Base-by-base conservation (phyloP, 768 basidiomycete genomes). In the Hysterangium stoloniferum region DNA sequence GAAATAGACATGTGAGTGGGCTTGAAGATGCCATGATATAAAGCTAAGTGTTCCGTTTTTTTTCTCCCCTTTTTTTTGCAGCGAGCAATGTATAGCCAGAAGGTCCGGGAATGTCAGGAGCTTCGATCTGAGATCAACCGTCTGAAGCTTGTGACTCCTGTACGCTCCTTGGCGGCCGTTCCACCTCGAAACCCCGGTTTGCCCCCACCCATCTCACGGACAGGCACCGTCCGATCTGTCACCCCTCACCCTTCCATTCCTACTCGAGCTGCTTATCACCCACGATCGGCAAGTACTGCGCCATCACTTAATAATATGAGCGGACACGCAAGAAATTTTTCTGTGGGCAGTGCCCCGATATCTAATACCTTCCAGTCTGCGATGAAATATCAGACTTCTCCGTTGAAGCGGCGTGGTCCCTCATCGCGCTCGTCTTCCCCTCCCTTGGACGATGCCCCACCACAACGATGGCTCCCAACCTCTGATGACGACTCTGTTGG, bases 21-120 rank as follows among this genome's bases (percentile, higher is more conserved):
- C 25, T 19, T 43, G 27, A 11, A 42, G 33, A 42, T 6, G n/a
- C 25, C 9, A 29, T 28, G 4, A 31, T 8, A 29, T n/a, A 45
- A 29, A n/a, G 29, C 44, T 20, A 6, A 32, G 19, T 41, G 4
- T 45, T 29, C 20, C 50, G 17, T 41, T 58, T 36, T 56, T 52
- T 52, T 57, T 52, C 55, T 56, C 24, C 54, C 27, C 6, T 24
- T 25, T 51, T 38, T 48, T 40, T 52, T 59, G 55, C 60, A 84
- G 83, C 77, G 79, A 63, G 61, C 72, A 47, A 71, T 75, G 63
- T 80, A 79, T 66, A 67, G 72, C 56, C 77, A 80, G 71, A 82
- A 82, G 73, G 72, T 77, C 51, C 81, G 82, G 68, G 85, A 86
- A 68, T 79, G 73, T 61, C 80, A 82, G 61, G 72, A 72, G 58